These are phyloP conservation scores for Asterochloris erici DNA, from an alignment of 139 green algal species.

Conservation along the genomic window DNA sequence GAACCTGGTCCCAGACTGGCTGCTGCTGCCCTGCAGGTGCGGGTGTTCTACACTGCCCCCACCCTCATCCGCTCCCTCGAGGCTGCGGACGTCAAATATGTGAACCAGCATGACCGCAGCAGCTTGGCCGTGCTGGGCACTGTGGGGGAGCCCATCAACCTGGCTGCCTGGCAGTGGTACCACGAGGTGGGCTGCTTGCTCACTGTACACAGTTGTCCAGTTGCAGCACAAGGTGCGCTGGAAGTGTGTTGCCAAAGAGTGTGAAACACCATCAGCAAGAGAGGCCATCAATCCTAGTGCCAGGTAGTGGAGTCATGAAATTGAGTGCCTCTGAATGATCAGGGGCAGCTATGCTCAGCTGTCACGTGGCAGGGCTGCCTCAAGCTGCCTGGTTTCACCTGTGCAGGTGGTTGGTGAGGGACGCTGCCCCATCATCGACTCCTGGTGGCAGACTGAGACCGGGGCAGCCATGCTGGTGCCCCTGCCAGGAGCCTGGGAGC, in stretches of 20 bases:
- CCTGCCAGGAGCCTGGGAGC: constrained; percentile 69
- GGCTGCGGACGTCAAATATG: constrained; percentile 69
- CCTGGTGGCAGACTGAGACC: constrained; percentile 97
- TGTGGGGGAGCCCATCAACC: constrained; percentile 99
- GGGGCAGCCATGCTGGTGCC: constrained; percentile 84
- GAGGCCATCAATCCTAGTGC: too few relatives aligned
- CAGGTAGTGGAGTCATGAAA: too few relatives aligned
- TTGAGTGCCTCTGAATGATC: too few relatives aligned
- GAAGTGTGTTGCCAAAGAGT: neutral
- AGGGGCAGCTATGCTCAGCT: too few relatives aligned
- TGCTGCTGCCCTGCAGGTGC: constrained; percentile 36
- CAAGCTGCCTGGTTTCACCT: too few relatives aligned
- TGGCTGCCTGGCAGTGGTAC: constrained; percentile 95
- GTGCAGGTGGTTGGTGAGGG: constrained; percentile 48
- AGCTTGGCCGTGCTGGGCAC: constrained; percentile 83
- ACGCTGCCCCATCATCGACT: constrained; percentile 89
- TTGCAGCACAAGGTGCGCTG: neutral
- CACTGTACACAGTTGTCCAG: neutral
- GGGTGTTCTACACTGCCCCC: constrained; percentile 92
- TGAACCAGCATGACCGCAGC: constrained; percentile 44
- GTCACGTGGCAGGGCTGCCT: too few relatives aligned
- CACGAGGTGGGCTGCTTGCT: constrained; percentile 49
- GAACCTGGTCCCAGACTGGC: too few relatives aligned
- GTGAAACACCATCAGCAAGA: too few relatives aligned
- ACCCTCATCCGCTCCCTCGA: constrained; percentile 91